Base-by-base conservation (phyloP, 768 basidiomycete genomes). In the Russula dissimulans region DNA sequence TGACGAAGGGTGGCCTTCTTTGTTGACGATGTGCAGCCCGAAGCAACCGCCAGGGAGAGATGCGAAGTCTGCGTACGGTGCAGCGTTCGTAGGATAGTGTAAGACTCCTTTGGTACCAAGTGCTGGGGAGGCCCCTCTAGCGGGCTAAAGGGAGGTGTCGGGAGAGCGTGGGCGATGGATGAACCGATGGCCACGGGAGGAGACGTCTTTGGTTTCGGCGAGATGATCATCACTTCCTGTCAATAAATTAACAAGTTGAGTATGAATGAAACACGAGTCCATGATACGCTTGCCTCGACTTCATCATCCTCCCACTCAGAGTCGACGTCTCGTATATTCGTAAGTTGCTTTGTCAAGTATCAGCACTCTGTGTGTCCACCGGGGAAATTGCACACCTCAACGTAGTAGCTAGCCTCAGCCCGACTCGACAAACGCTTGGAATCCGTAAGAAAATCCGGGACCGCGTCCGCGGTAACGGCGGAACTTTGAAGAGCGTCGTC, bases 251-350 rank as follows among this genome's bases (percentile, higher is more conserved):
- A n/a, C 7, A 36, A 36, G 10, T 1, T 64, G 36, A 59, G 44
- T 4, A 31, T 38, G 12, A 44, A 44, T 29, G 36, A 53, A 39
- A 39, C 22, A 15, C 8, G 41, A 52, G 15, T 3, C 26, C 0
- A 14, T 22, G 31, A 54, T 29, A 10, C 18, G 43, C 65, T 50
- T 54, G 49, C 65, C 53, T 66, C 65, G 18, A 66, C 62, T 15
- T 66, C 65, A 38, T 66, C 65, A 6, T 66, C 65, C 9, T 66
- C 65, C 65, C 65, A 66, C 39, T 66, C 65, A 8, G 63, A 64
- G 31, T 66, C 65, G 47, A 66, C 17, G 45, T 66, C 65, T 47
- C 50, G 44, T 7, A 66, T 64, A 46, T 66, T 64, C 31, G 56
- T 57, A 18, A 66, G 42, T 54, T 64, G 63, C 65, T 65, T 46